These are phyloP conservation scores for Cupressus sempervirens DNA, from an alignment of 75 land plant genomes.

Conservation along the genomic window DNA sequence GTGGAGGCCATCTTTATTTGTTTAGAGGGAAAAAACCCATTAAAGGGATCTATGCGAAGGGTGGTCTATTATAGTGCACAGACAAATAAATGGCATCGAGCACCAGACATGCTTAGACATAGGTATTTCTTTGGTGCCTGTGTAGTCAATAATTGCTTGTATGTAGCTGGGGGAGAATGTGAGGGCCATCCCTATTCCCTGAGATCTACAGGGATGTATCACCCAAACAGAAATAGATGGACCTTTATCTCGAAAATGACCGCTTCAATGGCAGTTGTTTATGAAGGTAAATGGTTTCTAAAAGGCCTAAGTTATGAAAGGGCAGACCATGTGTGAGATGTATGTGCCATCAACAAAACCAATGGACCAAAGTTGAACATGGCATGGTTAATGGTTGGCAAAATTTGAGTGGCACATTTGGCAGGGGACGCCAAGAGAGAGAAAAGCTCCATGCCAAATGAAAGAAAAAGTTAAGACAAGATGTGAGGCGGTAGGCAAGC, in stretches of 20 bases:
- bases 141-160: constrained; percentile 78
- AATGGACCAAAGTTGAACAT: constrained; percentile 52
- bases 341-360: constrained; percentile 54
- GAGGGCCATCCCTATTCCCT: constrained; percentile 53
- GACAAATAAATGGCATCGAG: constrained; percentile 84
- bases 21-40: constrained; percentile 78
- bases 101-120: constrained; percentile 75
- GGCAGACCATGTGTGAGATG: constrained; percentile 54
- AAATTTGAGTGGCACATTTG: constrained; percentile 46
- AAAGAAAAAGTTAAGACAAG: too few relatives aligned
- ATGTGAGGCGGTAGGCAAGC: too few relatives aligned
- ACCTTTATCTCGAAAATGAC: constrained; percentile 61
- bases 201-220: constrained; percentile 72
- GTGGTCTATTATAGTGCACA: constrained; percentile 77
- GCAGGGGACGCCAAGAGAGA: too few relatives aligned
- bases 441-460: too few relatives aligned
- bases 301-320: constrained; percentile 68
- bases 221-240: constrained; percentile 77
- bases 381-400: constrained; percentile 72
- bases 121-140: constrained; percentile 71
- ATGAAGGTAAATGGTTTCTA: constrained; percentile 71
- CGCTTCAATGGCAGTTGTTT: constrained; percentile 72
- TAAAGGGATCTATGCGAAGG: constrained; percentile 67
- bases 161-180: constrained; percentile 81
- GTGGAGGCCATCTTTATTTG: constrained; percentile 80